Evolutionary conservation across 2,329 filamentous ascomycete genomes (phyloP), one percentile per base, ranked within the genome.

Genomic region (Aureobasidium sp.): DNA sequence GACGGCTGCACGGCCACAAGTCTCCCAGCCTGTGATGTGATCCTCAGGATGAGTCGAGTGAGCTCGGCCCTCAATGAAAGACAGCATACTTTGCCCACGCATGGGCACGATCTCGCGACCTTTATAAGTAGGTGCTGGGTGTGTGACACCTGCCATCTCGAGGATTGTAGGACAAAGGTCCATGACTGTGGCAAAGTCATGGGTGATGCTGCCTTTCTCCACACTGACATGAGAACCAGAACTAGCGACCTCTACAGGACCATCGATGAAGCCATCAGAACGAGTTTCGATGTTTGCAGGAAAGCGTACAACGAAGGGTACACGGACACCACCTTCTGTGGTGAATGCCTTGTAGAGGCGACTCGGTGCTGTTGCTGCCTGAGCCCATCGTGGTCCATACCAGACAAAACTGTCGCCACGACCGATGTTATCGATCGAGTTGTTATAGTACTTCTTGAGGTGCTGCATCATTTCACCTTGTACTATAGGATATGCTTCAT

Each of bases 301-400:
- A 36, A 72, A 72, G 59, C 72, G 71, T 55, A 80, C 78, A 39
- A 82, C 69, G 66, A 82, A 81, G 0, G 80, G 81, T 0, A 82
- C 80, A 5, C 79, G 78, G 16, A 83, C 79, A 41, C 81, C 81
- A 1, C 81, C 76, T 67, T 78, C 75, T 2, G 75, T 77, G 6
- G 74, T 74, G 67, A 73, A 76, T 27, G 73, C 72, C 62, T 81
- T 81, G 73, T 78, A 82, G 29, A 78, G 68, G 34, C 77, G 71
- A 11, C 74, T 78, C 1, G 80, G 79, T 1, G 81, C 79, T 0
- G 80, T 82, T 13, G 79, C 76, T 34, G 80, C 80, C 67, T 79
- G 77, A 0, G 81, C 82, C 80, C 82, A 83, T 14, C 77, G 77
- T 3, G 79, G 79, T 1, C 83, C 82, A 64, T 85, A 85, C 82